These are phyloP conservation scores for Candida frijolesensis DNA, from an alignment of 1,139 yeast genomes.

Conservation along the genomic window DNA sequence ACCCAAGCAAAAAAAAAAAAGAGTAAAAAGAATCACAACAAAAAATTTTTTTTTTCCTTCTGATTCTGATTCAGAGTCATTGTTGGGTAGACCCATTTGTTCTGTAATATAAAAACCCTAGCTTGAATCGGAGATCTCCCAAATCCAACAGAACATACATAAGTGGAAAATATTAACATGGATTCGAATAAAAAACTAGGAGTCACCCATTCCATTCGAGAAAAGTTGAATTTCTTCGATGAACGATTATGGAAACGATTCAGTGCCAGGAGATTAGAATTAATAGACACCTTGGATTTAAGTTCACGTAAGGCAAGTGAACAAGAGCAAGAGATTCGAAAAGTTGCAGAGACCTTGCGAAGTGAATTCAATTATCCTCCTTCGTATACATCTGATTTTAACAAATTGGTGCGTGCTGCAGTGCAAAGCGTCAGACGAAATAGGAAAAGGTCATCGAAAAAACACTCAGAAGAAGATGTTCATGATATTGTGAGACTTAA, in stretches of 20 bases:
- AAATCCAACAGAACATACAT: not conserved
- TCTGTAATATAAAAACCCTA: not conserved
- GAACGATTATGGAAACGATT: conserved; percentile 87
- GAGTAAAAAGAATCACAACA: not conserved
- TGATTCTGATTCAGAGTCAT: conserved; percentile 7
- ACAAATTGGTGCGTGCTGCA: conserved; percentile 88
- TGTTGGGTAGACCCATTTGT: not conserved
- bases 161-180: not conserved
- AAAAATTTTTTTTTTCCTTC: not conserved
- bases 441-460: conserved; percentile 43
- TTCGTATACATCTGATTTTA: conserved; percentile 69
- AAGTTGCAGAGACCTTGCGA: conserved; percentile 75
- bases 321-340: conserved; percentile 77
- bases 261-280: conserved; percentile 82
- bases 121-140: not conserved
- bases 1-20: not conserved
- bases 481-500: conserved; percentile 7
- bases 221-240: conserved; percentile 72
- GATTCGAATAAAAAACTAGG: conserved; percentile 40
- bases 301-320: conserved; percentile 86
- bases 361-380: conserved; percentile 72
- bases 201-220: conserved; percentile 77
- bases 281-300: conserved; percentile 79
- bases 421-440: conserved; percentile 64
- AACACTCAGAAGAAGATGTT: conserved; percentile 12